A percentile compares a stretch with the other conserved stretches of the same genome.
phyloP scores from a whole-genome alignment of 192 early-diverging fungal species.

The Podila horticola region DNA sequence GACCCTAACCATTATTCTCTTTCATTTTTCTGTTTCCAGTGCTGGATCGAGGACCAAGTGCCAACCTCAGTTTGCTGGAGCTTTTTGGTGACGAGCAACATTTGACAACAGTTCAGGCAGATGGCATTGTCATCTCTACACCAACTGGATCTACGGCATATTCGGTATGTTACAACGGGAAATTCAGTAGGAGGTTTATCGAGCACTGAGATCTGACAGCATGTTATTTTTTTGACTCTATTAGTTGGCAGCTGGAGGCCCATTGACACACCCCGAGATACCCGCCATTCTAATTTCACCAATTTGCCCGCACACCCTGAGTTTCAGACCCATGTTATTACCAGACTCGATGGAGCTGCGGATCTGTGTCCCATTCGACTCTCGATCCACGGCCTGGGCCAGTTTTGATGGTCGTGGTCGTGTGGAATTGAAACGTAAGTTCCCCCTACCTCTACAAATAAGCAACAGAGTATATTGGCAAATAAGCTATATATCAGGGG shows the following conservation, averaged over 20 bases:
- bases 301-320: slow-evolving; percentile 93
- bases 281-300: slow-evolving; percentile 93
- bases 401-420: slow-evolving; percentile 95
- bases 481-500: too few species aligned
- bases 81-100: slow-evolving; percentile 89
- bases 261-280: slow-evolving; percentile 95
- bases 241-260: slow-evolving; percentile 91
- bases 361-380: slow-evolving; percentile 85
- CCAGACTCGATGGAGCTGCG: slow-evolving; percentile 93
- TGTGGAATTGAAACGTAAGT: slow-evolving; percentile 80
- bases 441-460: too few species aligned
- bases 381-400: slow-evolving; percentile 91
- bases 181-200: neutral
- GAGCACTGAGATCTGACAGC: neutral
- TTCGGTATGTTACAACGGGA: slow-evolving; percentile 57
- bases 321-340: slow-evolving; percentile 96
- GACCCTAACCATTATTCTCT: neutral
- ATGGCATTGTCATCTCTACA: slow-evolving; percentile 94
- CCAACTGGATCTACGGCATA: slow-evolving; percentile 95
- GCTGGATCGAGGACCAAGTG: slow-evolving; percentile 92
- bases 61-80: slow-evolving; percentile 90
- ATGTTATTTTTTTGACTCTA: slow-evolving; percentile 31
- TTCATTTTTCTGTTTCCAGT: slow-evolving; percentile 49
- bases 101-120: slow-evolving; percentile 95
- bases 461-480: too few species aligned